Evolutionary conservation across 176 grass and related monocot species (phyloP), one percentile per base, ranked within the genome.

Genomic region (Hordeum marinum): DNA sequence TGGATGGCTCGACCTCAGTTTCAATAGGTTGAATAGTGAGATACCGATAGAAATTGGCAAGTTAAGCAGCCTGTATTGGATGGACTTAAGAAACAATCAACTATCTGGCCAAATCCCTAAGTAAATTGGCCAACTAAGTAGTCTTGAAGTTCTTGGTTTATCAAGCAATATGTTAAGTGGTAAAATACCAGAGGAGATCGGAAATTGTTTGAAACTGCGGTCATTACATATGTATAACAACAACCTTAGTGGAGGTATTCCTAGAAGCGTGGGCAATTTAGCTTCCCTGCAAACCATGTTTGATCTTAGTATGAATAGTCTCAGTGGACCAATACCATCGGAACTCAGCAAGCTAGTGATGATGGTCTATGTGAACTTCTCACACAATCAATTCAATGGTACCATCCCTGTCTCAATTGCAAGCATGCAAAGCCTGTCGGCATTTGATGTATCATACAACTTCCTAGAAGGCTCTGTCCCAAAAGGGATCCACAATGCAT

Each of bases 281-380:
- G 42, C 67, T 13, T 29, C 24, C 9, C 67, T 92, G 13, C 31
- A 85, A 17, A 20, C 23, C 2, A 62, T 68, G 6, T n/a, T 92
- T 10, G 86, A 92, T 79, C 60, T 92, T 63, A 89, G 90, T 59
- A 24, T 77, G 6, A 92, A 92, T 10, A 48, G 31, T 45, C 79
- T 92, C 14, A 67, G 27, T 3, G 86, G 90, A 29, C 37, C 25
- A 12, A 74, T 92, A 45, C 72, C 90, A 75, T 24, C 18, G 0
- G 42, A 71, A 27, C 41, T 82, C 25, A 18, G 66, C 21, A 29
- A 23, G 11, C 69, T 88, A 14, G 18, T 7, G 25, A 83, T 78
- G 86, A 9, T 92, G 12, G 46, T 79, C 12, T 78, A 6, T 34
- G 36, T 57, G 1, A 92, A 92, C 72, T 29, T 88, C 3, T 92